Percentiles rank a stretch among this genome's conserved stretches.
phyloP scores from a whole-genome alignment of 1,139 yeast genomes.

The Entelexis paramagnoliae region DNA sequence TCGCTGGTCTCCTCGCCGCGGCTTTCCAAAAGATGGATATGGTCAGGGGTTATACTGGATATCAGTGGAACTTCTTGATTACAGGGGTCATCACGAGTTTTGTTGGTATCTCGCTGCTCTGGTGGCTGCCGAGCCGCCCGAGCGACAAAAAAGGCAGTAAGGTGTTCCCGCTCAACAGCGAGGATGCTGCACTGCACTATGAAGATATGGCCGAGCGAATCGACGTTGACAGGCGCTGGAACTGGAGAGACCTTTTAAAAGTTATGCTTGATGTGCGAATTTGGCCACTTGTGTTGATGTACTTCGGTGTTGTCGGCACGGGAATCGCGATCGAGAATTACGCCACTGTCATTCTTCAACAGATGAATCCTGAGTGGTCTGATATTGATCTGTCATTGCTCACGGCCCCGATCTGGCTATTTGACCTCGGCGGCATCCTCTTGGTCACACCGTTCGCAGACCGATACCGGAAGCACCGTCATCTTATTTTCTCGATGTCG shows the following conservation, averaged over 20 bases:
- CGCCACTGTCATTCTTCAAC: not conserved
- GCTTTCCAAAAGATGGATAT: not conserved
- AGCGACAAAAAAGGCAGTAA: not conserved
- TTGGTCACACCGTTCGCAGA: constrained; percentile 74
- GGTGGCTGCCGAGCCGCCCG: not conserved
- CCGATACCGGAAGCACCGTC: constrained; percentile 39
- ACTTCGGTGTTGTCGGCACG: not conserved
- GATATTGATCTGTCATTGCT: constrained; percentile 63
- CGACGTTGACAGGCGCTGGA: not conserved
- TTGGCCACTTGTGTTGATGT: not conserved
- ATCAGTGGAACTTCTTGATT: not conserved
- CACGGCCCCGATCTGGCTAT: constrained; percentile 85
- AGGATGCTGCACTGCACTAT: not conserved
- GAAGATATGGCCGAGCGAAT: not conserved
- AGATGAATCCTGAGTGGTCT: not conserved
- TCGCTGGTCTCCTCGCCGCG: not conserved
- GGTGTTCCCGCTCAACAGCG: not conserved
- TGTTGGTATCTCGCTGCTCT: not conserved
- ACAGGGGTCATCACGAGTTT: not conserved
- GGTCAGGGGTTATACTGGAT: not conserved
- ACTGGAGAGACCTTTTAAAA: not conserved
- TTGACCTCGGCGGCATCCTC: constrained; percentile 69
- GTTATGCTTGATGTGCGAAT: not conserved
- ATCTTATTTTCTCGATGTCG: not conserved
- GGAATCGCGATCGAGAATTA: not conserved